These are phyloP conservation scores for Annulohypoxylon stygium DNA, from an alignment of 495 filamentous ascomycete genomes.

Conservation along the genomic window DNA sequence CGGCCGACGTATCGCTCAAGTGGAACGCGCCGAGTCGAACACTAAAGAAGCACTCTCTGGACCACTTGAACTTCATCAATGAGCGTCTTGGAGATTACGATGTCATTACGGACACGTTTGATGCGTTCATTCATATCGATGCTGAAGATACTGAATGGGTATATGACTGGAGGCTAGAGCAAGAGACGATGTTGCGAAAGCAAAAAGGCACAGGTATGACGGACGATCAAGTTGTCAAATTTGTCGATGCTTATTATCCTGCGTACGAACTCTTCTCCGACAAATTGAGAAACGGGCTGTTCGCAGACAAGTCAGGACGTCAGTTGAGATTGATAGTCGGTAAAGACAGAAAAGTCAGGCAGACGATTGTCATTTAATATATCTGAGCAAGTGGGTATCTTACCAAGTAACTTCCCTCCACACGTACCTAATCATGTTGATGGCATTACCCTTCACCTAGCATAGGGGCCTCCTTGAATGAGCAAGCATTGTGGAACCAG, in stretches of 20 bases:
- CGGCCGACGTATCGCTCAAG: conserved; percentile 62
- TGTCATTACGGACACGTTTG: conserved; percentile 75
- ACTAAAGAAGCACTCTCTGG: conserved; percentile 69
- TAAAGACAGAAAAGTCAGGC: conserved; percentile 71
- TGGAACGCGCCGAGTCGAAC: conserved; percentile 69
- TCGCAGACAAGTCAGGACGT: conserved; percentile 64
- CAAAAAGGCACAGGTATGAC: conserved; percentile 79
- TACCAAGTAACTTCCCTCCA: conserved; percentile 38
- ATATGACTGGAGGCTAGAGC: conserved; percentile 88
- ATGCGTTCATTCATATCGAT: conserved; percentile 91
- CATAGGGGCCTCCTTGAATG: conserved; percentile 17
- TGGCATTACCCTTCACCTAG: conserved; percentile 15
- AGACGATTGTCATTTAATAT: conserved; percentile 67
- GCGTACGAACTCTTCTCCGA: conserved; percentile 81
- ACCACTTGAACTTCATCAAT: conserved; percentile 81
- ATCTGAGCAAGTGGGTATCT: conserved; percentile 44
- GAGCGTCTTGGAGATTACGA: conserved; percentile 77
- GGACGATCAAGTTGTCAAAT: conserved; percentile 62
- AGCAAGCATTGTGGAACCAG: conserved; percentile 22
- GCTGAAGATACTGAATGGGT: conserved; percentile 81
- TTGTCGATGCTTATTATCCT: conserved; percentile 71
- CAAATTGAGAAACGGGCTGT: conserved; percentile 72
- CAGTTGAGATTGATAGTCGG: conserved; percentile 82
- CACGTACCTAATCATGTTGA: conserved; percentile 9
- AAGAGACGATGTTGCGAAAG: conserved; percentile 77